phyloP scores from a whole-genome alignment of 805 yeast genomes.

The Wickerhamomyces mucosus region DNA sequence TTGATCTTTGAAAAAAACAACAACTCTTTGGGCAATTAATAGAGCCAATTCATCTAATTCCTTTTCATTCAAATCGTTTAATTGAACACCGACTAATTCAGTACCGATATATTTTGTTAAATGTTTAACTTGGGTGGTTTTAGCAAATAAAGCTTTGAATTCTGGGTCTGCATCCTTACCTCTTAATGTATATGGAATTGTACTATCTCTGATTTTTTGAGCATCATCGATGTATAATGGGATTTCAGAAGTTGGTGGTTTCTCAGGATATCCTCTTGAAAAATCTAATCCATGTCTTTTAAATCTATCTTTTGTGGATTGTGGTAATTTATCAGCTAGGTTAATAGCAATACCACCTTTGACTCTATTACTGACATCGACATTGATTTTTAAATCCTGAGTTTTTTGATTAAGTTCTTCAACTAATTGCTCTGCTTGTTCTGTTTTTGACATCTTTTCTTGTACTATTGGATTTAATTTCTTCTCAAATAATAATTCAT shows the following conservation, averaged over 20 bases:
- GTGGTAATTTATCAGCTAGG: slow-evolving; percentile 13
- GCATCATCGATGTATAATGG: slow-evolving; percentile 32
- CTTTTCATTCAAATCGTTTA: slow-evolving; percentile 28
- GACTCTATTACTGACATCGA: slow-evolving; percentile 2
- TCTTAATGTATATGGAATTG: not conserved
- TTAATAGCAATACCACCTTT: slow-evolving; percentile 1
- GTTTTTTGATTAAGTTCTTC: not conserved
- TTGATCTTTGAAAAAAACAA: slow-evolving; percentile 40
- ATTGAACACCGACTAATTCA: slow-evolving; percentile 37
- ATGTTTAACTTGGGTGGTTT: slow-evolving; percentile 29
- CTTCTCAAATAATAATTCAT: too few relatives aligned
- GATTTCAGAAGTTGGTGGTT: slow-evolving; percentile 22
- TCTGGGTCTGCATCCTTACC: slow-evolving; percentile 27
- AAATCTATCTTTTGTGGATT: slow-evolving; percentile 18
- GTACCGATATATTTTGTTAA: slow-evolving; percentile 38
- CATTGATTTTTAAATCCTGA: not conserved
- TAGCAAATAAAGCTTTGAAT: slow-evolving; percentile 29
- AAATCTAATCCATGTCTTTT: slow-evolving; percentile 26
- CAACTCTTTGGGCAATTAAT: slow-evolving; percentile 37
- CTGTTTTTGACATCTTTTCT: too few relatives aligned
- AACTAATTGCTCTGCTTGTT: too few relatives aligned
- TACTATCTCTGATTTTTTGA: slow-evolving; percentile 21
- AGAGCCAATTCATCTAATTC: slow-evolving; percentile 38
- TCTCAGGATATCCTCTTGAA: slow-evolving; percentile 28
- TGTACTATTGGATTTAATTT: too few relatives aligned